Conservation (phyloP, 2,329 filamentous ascomycete species). For the Mycosphaerella sp. region DNA sequence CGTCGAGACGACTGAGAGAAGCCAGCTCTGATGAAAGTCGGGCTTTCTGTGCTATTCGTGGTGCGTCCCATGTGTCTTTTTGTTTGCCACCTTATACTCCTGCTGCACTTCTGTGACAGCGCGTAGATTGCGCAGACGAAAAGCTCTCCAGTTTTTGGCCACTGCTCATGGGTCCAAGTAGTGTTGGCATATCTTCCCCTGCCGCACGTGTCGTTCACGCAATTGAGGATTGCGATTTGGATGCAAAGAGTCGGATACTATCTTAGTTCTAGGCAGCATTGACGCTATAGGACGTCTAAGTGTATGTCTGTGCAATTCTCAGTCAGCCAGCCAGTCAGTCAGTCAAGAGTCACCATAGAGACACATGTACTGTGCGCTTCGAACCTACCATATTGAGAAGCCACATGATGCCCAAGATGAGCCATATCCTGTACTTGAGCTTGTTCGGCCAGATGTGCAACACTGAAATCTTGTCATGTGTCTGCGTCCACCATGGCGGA, state of each 20-base stretch:
- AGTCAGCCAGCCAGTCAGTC: neutral
- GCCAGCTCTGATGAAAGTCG: too few relatives aligned
- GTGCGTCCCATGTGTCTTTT: too few relatives aligned
- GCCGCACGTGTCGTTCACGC: too few relatives aligned
- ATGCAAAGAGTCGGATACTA: neutral
- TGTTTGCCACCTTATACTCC: too few relatives aligned
- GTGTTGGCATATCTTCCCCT: too few relatives aligned
- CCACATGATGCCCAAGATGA: conserved; percentile 18
- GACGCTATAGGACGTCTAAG: neutral
- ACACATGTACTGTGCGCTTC: conserved; percentile 1
- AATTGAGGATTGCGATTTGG: too few relatives aligned
- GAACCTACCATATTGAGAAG: conserved; percentile 18
- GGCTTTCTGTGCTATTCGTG: too few relatives aligned
- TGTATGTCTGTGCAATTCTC: conserved; percentile 5
- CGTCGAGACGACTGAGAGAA: too few relatives aligned
- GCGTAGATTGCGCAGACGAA: too few relatives aligned
- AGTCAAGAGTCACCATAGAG: neutral
- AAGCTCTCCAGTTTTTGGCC: too few relatives aligned
- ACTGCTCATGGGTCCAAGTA: too few relatives aligned
- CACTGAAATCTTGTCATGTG: conserved; percentile 1
- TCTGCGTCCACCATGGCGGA: neutral
- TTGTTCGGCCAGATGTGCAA: conserved; percentile 14
- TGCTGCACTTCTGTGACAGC: too few relatives aligned
- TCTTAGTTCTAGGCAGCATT: neutral
- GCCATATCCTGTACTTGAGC: conserved; percentile 13